These are phyloP conservation scores for Phyllosticta citribraziliensis DNA, from an alignment of 2,329 filamentous ascomycete genomes.

Conservation along the genomic window DNA sequence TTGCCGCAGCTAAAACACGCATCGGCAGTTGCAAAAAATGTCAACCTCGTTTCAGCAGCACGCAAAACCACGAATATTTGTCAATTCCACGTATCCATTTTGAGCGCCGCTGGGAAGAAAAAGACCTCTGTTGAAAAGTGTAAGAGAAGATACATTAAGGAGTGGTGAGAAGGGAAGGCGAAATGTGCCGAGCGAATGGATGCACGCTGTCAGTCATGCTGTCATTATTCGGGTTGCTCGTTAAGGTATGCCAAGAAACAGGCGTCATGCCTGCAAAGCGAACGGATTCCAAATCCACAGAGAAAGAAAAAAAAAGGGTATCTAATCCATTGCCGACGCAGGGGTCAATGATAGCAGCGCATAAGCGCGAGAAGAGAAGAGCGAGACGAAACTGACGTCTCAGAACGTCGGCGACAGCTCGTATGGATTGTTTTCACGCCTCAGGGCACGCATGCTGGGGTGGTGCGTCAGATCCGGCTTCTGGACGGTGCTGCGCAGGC, in stretches of 20 bases:
- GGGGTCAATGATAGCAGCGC: background rate
- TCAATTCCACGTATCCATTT: background rate
- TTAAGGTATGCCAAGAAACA: background rate
- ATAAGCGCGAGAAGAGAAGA: background rate
- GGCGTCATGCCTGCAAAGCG: background rate
- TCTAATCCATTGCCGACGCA: background rate
- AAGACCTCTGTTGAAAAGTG: background rate
- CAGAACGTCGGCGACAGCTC: conserved; percentile 7
- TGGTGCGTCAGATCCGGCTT: conserved; percentile 49
- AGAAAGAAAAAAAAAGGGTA: background rate
- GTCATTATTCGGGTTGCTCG: background rate
- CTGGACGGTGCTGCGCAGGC: conserved; percentile 30
- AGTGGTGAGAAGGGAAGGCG: background rate
- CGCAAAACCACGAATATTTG: background rate
- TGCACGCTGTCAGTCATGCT: background rate
- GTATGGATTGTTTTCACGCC: conserved; percentile 4
- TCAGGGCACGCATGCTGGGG: conserved; percentile 22
- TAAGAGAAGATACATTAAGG: background rate
- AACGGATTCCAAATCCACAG: background rate
- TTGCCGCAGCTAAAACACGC: background rate
- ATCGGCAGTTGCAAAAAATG: background rate
- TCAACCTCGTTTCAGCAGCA: background rate
- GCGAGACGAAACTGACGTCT: background rate
- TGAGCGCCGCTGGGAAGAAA: background rate
- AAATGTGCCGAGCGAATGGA: background rate